Percentiles rank a stretch among this genome's conserved stretches.
Evolutionary conservation across 1,139 yeast genomes (phyloP).

Genomic region (Sugiyamaella xylanicola): DNA sequence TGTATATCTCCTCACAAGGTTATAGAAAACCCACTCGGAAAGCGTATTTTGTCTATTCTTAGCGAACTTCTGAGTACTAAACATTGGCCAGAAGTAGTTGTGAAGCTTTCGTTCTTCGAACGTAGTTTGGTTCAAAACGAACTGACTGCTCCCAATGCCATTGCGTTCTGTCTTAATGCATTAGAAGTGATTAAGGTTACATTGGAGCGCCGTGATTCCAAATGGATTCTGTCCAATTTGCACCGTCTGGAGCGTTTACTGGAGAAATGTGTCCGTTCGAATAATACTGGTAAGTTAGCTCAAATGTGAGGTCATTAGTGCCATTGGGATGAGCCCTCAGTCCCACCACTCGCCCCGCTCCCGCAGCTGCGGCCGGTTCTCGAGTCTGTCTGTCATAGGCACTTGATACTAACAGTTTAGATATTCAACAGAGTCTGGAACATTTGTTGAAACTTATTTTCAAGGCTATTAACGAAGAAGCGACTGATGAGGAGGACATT

Average conservation of each 20-base stretch:
- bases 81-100: constrained; percentile 85
- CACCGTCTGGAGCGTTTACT: constrained; percentile 68
- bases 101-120: constrained; percentile 83
- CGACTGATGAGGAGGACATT: constrained; percentile 51
- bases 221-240: constrained; percentile 76
- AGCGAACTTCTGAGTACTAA: constrained; percentile 70
- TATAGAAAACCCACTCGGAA: constrained; percentile 80
- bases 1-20: constrained; percentile 87
- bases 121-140: constrained; percentile 81
- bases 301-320: too few relatives aligned
- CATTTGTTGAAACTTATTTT: constrained; percentile 69
- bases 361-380: too few relatives aligned
- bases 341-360: too few relatives aligned
- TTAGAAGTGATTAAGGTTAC: constrained; percentile 88
- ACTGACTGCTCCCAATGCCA: constrained; percentile 55
- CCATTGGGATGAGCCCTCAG: too few relatives aligned
- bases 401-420: constrained; percentile 38
- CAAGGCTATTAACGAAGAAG: constrained; percentile 36
- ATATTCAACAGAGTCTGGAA: constrained; percentile 78
- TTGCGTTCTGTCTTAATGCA: constrained; percentile 86
- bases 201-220: constrained; percentile 69
- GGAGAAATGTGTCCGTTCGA: constrained; percentile 81
- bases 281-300: constrained; percentile 54
- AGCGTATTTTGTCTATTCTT: constrained; percentile 74
- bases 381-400: too few relatives aligned